A percentile compares a stretch with the other conserved stretches of the same genome.
These are phyloP conservation scores for Spiromastix sp. DNA, from an alignment of 2,329 filamentous ascomycete genomes.

Conservation along the genomic window DNA sequence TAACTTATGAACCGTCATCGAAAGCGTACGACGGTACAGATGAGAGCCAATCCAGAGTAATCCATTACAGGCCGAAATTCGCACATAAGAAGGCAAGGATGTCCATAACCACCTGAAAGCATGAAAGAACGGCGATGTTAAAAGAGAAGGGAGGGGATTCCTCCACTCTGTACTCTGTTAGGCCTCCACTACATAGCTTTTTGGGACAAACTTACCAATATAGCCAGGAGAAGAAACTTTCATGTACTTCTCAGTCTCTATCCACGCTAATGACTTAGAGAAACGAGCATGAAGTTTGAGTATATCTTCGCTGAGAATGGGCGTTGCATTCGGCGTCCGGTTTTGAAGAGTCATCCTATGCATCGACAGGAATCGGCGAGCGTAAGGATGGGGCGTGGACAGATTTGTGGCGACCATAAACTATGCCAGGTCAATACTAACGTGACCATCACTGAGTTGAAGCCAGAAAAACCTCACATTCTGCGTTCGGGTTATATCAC, in stretches of 20 bases:
- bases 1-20: slow-evolving; percentile 8
- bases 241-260: slow-evolving; percentile 4
- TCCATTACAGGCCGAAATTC: slow-evolving; percentile 5
- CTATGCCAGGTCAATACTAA: too few relatives aligned
- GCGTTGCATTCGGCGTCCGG: slow-evolving; percentile 4
- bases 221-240: slow-evolving; percentile 1
- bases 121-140: background rate
- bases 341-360: slow-evolving; percentile 7
- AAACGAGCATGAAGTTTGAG: slow-evolving; percentile 6
- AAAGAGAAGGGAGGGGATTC: background rate
- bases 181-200: background rate
- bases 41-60: slow-evolving; percentile 5
- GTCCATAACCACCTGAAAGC: slow-evolving; percentile 3
- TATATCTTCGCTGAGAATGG: slow-evolving; percentile 4
- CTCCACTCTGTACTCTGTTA: too few relatives aligned
- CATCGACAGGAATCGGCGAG: too few relatives aligned
- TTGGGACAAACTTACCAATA: background rate
- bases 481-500: slow-evolving; percentile 1
- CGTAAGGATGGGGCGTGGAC: background rate
- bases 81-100: slow-evolving; percentile 3
- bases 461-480: slow-evolving; percentile 3
- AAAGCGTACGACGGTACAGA: slow-evolving; percentile 9
- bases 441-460: too few relatives aligned
- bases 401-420: background rate
- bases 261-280: slow-evolving; percentile 7